phyloP scores from a whole-genome alignment of 371 early-diverging fungal species.

The Choanephora cucurbitarum region DNA sequence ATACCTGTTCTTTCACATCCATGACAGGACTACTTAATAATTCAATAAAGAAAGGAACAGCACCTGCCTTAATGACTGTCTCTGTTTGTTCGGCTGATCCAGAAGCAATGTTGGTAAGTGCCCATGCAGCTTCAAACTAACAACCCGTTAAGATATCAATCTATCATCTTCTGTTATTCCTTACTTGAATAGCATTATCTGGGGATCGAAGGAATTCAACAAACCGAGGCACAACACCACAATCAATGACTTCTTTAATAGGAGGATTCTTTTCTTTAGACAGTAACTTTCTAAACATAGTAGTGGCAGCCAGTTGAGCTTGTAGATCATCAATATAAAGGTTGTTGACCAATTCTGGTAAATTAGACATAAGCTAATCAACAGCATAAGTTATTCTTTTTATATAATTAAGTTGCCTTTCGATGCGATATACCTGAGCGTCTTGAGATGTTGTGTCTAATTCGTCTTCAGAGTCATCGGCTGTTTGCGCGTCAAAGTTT shows the following conservation, averaged over 20 bases:
- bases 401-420: too few species aligned
- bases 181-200: conserved; percentile 85
- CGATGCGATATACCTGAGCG: conserved; percentile 63
- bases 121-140: conserved; percentile 99
- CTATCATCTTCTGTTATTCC: too few species aligned
- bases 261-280: conserved; percentile 98
- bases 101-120: conserved; percentile 99
- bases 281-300: conserved; percentile 93
- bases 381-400: too few species aligned
- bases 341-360: conserved; percentile 75
- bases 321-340: conserved; percentile 77
- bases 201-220: conserved; percentile 88
- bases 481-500: conserved; percentile 70
- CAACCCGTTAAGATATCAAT: too few species aligned
- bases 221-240: conserved; percentile 95
- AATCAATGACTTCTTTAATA: conserved; percentile 95
- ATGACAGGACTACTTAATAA: conserved; percentile 82
- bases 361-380: conserved; percentile 49
- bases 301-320: conserved; percentile 79
- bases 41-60: conserved; percentile 91
- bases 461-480: conserved; percentile 91
- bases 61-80: conserved; percentile 90
- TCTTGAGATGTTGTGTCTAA: conserved; percentile 48
- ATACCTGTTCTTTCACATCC: conserved; percentile 96
- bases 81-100: conserved; percentile 96